Evolutionary conservation across 1,284 basidiomycete species (phyloP), one percentile per base, ranked within the genome.

Genomic region (Apiotrichum siamense): DNA sequence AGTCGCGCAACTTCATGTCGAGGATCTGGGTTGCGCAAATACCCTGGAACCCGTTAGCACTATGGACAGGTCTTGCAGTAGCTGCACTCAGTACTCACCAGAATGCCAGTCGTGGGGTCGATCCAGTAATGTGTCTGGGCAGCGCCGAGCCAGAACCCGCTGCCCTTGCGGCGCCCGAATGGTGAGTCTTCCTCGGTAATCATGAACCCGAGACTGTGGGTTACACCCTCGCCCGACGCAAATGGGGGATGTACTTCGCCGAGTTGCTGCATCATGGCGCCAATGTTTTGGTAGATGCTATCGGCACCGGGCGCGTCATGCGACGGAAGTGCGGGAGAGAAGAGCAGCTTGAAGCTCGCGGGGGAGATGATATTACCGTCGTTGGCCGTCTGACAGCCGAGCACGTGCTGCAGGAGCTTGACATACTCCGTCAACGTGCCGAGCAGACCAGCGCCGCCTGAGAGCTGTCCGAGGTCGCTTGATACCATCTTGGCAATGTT

Each of bases 381-480:
- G n/a, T n/a, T n/a, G 7, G 36, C 31, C 26, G 41, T 23, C 21
- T 52, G 32, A 26, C 50, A 59, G 12, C 46, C 47, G 12, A 72
- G 60, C 18, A 72, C 43, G 20, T 45, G 54, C 36, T 61, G 60
- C 17, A 69, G 54, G 46, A 69, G 57, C 1, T 45, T 39, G 13
- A 70, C 54, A 47, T 67, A 70, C 38, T 65, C 66, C 39, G 44
- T 56, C 2, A 59, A 48, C 1, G 65, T 69, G 13, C 67, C 67
- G 48, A 59, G 62, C 24, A 70, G 47, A 3, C 69, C 69, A 6
- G 47, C 66, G 21, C 67, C 69, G n/a, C 69, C 69, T 10, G 54
- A 42, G 26, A 59, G 52, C 23, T 58, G 36, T 17, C 45, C 50
- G 26, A 47, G 43, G n/a, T 55, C 35, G 4, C 36, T 24, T 11